These are phyloP conservation scores for Skeletonema tropicum DNA, from an alignment of 108 stramenopile species.

Conservation along the genomic window DNA sequence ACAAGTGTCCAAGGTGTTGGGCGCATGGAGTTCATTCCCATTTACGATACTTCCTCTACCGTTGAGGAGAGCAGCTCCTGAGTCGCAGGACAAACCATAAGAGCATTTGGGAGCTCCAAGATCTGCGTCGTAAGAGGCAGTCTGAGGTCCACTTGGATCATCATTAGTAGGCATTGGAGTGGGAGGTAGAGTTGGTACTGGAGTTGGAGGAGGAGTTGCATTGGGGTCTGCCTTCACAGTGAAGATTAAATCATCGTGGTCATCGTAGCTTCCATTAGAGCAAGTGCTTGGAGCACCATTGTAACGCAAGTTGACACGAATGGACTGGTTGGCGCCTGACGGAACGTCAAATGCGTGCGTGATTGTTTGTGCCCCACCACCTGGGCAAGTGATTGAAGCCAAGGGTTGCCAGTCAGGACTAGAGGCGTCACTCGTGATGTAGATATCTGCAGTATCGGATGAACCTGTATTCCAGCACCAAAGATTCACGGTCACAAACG, in stretches of 20 bases:
- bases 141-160: slow-evolving; percentile 5
- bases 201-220: neutral
- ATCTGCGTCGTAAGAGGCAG: slow-evolving; percentile 1
- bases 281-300: neutral
- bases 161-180: neutral
- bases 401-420: too few relatives aligned
- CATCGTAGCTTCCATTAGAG: slow-evolving; percentile 2
- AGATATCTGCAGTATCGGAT: too few relatives aligned
- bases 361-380: slow-evolving; percentile 13
- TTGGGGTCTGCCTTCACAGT: neutral
- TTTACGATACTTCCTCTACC: neutral
- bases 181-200: too few relatives aligned
- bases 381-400: neutral
- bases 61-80: slow-evolving; percentile 7
- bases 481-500: slow-evolving; percentile 14
- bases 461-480: neutral
- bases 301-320: neutral
- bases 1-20: slow-evolving; percentile 16
- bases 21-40: slow-evolving; percentile 8
- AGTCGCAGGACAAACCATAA: slow-evolving; percentile 6
- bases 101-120: slow-evolving; percentile 16
- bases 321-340: slow-evolving; percentile 1
- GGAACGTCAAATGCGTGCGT: slow-evolving; percentile 1
- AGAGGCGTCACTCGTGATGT: too few relatives aligned
- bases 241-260: slow-evolving; percentile 24